These are phyloP conservation scores for Aspergillus intermedius DNA, from an alignment of 2,329 filamentous ascomycete genomes.

Conservation along the genomic window DNA sequence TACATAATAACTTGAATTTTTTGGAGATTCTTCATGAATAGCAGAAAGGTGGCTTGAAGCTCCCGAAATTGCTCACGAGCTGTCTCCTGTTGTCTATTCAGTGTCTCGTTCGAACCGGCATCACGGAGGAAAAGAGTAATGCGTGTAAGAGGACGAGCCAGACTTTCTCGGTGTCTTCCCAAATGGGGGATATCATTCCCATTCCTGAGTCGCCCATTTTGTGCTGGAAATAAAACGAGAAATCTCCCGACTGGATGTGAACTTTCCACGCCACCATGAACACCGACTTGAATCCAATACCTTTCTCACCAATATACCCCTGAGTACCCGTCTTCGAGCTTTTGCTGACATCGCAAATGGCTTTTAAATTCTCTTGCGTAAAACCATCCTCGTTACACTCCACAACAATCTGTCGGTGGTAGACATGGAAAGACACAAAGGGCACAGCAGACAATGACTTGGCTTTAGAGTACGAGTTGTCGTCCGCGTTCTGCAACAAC, in stretches of 20 bases:
- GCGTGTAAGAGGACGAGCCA: constrained; percentile 19
- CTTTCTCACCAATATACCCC: constrained; percentile 28
- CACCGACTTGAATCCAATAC: constrained; percentile 33
- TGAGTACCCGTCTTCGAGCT: constrained; percentile 29
- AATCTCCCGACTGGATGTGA: constrained; percentile 34
- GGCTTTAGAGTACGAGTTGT: constrained; percentile 26
- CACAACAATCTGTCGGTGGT: constrained; percentile 30
- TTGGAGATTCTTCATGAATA: constrained; percentile 40
- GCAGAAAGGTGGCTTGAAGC: constrained; percentile 33
- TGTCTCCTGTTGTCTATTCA: constrained; percentile 2
- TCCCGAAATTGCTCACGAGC: constrained; percentile 15
- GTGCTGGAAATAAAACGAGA: constrained; percentile 33
- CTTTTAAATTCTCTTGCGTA: constrained; percentile 24
- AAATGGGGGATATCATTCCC: constrained; percentile 47
- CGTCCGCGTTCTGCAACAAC: constrained; percentile 41
- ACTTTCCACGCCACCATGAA: constrained; percentile 31
- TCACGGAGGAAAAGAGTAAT: constrained; percentile 30
- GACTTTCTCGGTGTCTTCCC: constrained; percentile 7
- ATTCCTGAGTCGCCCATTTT: constrained; percentile 38
- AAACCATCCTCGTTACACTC: constrained; percentile 43
- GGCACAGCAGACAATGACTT: constrained; percentile 4
- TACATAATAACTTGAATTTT: constrained; percentile 15
- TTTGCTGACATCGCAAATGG: constrained; percentile 34
- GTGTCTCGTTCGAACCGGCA: constrained; percentile 21
- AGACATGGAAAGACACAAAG: constrained; percentile 16